Evolutionary conservation across 495 filamentous ascomycete species (phyloP).

Genomic region (Penicillium verhagenii): DNA sequence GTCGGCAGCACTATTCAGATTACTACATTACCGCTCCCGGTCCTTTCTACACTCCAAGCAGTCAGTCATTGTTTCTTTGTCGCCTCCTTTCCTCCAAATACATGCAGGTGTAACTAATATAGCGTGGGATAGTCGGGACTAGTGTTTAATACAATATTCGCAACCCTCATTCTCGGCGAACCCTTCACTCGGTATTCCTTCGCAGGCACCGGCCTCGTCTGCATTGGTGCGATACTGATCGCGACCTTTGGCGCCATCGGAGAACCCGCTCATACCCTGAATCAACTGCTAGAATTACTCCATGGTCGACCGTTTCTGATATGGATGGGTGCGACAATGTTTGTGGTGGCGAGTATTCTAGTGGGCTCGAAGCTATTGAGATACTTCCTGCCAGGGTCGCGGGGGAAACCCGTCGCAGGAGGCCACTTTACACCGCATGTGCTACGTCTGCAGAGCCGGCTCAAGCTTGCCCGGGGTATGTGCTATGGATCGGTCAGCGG

Average conservation of each 20-base stretch:
- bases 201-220: conserved; percentile 84
- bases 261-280: conserved; percentile 88
- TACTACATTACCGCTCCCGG: conserved; percentile 90
- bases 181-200: conserved; percentile 91
- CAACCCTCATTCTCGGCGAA: conserved; percentile 88
- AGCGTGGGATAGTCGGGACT: conserved; percentile 63
- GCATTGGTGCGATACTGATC: conserved; percentile 81
- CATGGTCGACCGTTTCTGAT: conserved; percentile 73
- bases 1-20: conserved; percentile 96
- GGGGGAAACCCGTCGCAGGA: conserved; percentile 29
- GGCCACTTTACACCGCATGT: conserved; percentile 46
- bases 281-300: conserved; percentile 76
- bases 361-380: conserved; percentile 57
- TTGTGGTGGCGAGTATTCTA: conserved; percentile 69
- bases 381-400: conserved; percentile 41
- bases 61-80: conserved; percentile 36
- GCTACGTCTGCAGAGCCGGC: conserved; percentile 40
- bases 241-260: conserved; percentile 91
- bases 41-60: conserved; percentile 92
- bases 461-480: conserved; percentile 83
- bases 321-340: conserved; percentile 80
- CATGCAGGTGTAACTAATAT: neutral
- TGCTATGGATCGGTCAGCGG: conserved; percentile 88
- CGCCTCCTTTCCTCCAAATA: neutral
- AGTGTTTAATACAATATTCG: conserved; percentile 98